Conservation (phyloP, 2,329 filamentous ascomycete genomes). For the Diplodia mutila region DNA sequence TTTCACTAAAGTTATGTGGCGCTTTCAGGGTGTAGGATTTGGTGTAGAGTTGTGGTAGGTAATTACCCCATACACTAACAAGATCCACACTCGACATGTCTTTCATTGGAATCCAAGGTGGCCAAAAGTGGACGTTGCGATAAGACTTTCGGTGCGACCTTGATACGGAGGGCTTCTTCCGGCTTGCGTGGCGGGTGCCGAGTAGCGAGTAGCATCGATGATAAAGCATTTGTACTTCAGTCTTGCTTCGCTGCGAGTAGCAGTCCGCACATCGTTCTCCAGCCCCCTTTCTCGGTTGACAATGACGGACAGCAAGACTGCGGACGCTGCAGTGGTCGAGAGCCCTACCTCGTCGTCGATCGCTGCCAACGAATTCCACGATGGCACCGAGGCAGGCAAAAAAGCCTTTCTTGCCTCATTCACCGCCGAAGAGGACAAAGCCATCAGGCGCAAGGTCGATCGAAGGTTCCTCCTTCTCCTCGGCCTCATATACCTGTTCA, state of each 20-base stretch:
- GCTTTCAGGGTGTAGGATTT: too few relatives aligned
- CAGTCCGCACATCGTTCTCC: too few relatives aligned
- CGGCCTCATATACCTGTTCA: slow-evolving; percentile 34
- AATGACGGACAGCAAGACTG: slow-evolving; percentile 10
- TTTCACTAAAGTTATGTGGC: too few relatives aligned
- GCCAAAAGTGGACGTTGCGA: neutral
- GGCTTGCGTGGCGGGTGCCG: slow-evolving; percentile 5
- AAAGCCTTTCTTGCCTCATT: slow-evolving; percentile 33
- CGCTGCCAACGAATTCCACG: slow-evolving; percentile 5
- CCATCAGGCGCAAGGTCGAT: slow-evolving; percentile 34
- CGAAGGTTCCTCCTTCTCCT: slow-evolving; percentile 32
- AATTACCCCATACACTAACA: too few relatives aligned
- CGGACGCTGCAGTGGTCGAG: neutral
- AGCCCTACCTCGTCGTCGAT: neutral
- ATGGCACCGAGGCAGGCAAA: slow-evolving; percentile 28
- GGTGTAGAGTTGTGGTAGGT: too few relatives aligned
- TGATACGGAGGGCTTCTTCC: neutral
- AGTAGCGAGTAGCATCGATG: neutral
- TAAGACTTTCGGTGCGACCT: neutral
- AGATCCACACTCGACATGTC: neutral
- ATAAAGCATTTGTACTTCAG: neutral
- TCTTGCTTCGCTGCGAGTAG: neutral
- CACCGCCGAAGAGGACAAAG: slow-evolving; percentile 33
- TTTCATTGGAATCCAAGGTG: neutral
- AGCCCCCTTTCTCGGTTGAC: neutral